Evolutionary conservation across 108 stramenopile species (phyloP).

Genomic region (Asterionellopsis glacialis): DNA sequence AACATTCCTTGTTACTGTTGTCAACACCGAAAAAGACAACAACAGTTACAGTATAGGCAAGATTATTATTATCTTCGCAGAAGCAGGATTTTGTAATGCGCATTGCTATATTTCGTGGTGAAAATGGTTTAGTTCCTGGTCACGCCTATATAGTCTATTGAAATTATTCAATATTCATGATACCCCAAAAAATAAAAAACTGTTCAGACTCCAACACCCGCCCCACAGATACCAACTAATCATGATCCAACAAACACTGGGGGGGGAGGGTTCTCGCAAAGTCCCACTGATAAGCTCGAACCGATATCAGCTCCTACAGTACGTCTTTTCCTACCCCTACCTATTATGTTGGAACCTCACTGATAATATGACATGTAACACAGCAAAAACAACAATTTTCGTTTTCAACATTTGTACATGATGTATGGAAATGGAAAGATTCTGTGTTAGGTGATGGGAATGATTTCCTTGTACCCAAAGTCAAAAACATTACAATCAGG

Average conservation of each 20-base stretch:
- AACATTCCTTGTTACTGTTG: background rate
- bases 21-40: conserved; percentile 31
- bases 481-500: conserved; percentile 56
- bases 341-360: too few relatives aligned
- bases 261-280: too few relatives aligned
- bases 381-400: background rate
- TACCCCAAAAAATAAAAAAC: too few relatives aligned
- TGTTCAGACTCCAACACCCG: too few relatives aligned
- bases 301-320: too few relatives aligned
- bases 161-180: conserved; percentile 77
- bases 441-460: conserved; percentile 66
- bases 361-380: too few relatives aligned
- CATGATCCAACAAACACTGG: too few relatives aligned
- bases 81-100: conserved; percentile 65
- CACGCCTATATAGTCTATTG: conserved; percentile 96
- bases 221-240: too few relatives aligned
- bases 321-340: too few relatives aligned
- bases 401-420: conserved; percentile 29
- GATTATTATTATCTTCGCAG: conserved; percentile 50
- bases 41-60: conserved; percentile 63
- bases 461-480: conserved; percentile 73
- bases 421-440: conserved; percentile 82
- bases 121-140: conserved; percentile 74
- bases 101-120: conserved; percentile 52
- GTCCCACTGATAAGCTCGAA: too few relatives aligned